These are phyloP conservation scores for Xylariales sp. DNA, from an alignment of 2,329 filamentous ascomycete species.

Conservation along the genomic window DNA sequence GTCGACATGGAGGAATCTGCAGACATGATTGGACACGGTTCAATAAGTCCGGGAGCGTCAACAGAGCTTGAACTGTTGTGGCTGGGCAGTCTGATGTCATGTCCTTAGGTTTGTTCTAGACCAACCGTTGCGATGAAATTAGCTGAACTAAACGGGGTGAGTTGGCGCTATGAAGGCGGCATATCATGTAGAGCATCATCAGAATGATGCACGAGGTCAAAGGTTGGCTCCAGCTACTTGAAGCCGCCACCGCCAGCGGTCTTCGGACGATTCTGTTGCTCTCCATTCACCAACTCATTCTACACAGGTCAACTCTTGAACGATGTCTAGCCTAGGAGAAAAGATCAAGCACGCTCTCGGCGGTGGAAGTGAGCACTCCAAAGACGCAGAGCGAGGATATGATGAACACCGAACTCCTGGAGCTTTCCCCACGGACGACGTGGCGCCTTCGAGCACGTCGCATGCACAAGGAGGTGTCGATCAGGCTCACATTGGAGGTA, in stretches of 20 bases:
- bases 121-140: too few relatives aligned
- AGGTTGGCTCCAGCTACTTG: too few relatives aligned
- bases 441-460: neutral
- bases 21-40: too few relatives aligned
- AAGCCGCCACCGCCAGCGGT: too few relatives aligned
- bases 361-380: too few relatives aligned
- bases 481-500: neutral
- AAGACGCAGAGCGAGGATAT: too few relatives aligned
- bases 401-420: conserved; percentile 7
- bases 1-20: too few relatives aligned
- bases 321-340: conserved; percentile 2
- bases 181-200: too few relatives aligned
- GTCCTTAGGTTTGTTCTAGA: neutral
- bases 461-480: neutral
- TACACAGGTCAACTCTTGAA: neutral
- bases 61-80: neutral
- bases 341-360: conserved; percentile 4
- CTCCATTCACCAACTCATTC: neutral
- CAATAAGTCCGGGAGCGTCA: too few relatives aligned
- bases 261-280: neutral
- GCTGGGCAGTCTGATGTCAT: conserved; percentile 5
- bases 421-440: conserved; percentile 3
- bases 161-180: too few relatives aligned
- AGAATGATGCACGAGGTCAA: too few relatives aligned
- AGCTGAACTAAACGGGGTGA: too few relatives aligned